phyloP scores from a whole-genome alignment of 2,329 filamentous ascomycete species.

The Bipolaris victoriae region DNA sequence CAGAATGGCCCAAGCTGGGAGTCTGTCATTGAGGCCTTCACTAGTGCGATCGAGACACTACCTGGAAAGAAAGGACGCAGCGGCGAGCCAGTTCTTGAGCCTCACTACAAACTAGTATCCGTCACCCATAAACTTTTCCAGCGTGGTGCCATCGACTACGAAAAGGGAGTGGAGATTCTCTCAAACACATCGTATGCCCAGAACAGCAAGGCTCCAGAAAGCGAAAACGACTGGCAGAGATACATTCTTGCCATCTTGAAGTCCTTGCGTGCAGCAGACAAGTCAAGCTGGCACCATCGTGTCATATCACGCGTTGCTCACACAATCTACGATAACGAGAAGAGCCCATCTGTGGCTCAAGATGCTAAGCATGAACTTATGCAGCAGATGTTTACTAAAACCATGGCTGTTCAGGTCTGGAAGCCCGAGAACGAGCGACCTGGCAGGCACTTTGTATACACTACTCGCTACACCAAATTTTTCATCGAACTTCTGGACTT shows the following conservation, averaged over 20 bases:
- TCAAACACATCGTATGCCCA: constrained; percentile 62
- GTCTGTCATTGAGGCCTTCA: constrained; percentile 63
- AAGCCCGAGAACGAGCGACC: constrained; percentile 85
- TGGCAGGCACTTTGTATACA: constrained; percentile 91
- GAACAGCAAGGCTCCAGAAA: constrained; percentile 56
- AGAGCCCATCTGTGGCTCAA: constrained; percentile 59
- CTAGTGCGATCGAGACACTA: constrained; percentile 65
- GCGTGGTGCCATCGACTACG: constrained; percentile 51
- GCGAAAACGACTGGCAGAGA: constrained; percentile 61
- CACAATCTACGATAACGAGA: constrained; percentile 64
- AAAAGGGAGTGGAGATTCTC: constrained; percentile 58
- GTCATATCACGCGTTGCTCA: constrained; percentile 78
- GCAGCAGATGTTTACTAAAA: constrained; percentile 88
- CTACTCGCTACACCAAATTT: constrained; percentile 82
- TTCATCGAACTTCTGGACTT: constrained; percentile 77
- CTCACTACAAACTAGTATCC: constrained; percentile 89
- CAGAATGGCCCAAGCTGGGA: constrained; percentile 39
- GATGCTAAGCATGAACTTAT: constrained; percentile 80
- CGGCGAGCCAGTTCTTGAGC: constrained; percentile 83
- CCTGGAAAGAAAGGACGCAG: constrained; percentile 66
- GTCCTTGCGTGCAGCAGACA: constrained; percentile 72
- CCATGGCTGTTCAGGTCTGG: constrained; percentile 94
- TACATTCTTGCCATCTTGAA: constrained; percentile 70
- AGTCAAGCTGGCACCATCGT: constrained; percentile 93
- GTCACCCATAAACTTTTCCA: constrained; percentile 81